Evolutionary conservation across 2,329 filamentous ascomycete genomes (phyloP).

Genomic region (Penicillium italicum): DNA sequence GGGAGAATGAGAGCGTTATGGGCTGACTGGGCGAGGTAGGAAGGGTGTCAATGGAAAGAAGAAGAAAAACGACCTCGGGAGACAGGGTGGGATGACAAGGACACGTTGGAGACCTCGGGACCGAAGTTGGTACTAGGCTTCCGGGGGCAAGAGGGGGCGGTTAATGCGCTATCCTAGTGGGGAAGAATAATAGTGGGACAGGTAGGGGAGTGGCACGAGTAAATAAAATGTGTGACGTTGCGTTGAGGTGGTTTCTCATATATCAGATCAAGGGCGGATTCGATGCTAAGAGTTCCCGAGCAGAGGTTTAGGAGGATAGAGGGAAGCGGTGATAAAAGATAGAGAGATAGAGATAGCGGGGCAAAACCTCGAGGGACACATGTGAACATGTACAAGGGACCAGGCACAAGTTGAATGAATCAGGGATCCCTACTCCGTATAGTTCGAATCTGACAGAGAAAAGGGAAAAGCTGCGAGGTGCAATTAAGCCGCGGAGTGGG

Average conservation of each 20-base stretch:
- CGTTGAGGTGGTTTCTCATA: not conserved
- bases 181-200: slow-evolving; percentile 22
- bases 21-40: not conserved
- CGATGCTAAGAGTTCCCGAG: not conserved
- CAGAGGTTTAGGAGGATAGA: not conserved
- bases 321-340: slow-evolving; percentile 1
- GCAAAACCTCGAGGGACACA: not conserved
- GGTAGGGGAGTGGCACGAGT: slow-evolving; percentile 11
- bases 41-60: not conserved
- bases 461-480: slow-evolving; percentile 11
- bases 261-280: not conserved
- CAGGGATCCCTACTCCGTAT: not conserved
- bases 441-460: slow-evolving; percentile 3
- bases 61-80: not conserved
- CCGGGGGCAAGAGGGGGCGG: slow-evolving; percentile 16
- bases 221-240: slow-evolving; percentile 13
- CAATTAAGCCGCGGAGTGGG: slow-evolving; percentile 16
- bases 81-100: slow-evolving; percentile 2
- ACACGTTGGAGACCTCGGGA: not conserved
- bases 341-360: not conserved
- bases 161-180: slow-evolving; percentile 13
- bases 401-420: not conserved
- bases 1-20: not conserved
- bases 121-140: not conserved
- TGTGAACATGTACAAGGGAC: slow-evolving; percentile 1